Base-by-base conservation (phyloP, 1,284 basidiomycete genomes). In the Fistulina hepatica region DNA sequence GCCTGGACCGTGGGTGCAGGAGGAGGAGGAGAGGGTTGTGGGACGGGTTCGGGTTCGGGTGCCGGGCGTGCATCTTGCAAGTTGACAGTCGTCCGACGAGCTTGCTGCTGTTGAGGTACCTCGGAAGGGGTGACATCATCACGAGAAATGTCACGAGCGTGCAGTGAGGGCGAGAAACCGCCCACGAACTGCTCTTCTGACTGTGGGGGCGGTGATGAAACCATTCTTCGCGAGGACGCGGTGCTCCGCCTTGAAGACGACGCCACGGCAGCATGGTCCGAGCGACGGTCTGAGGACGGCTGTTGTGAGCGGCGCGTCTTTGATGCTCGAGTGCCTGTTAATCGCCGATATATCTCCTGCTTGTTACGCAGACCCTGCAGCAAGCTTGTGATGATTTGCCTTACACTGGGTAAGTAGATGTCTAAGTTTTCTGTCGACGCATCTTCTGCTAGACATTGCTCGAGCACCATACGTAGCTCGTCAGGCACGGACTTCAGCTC, bases 291-390 rank as follows among this genome's bases (percentile, higher is more conserved):
- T 48, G 41, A 68, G 65, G 5, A 16, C 28, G 66, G 62, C 13
- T 69, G 63, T 53, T 70, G 69, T n/a, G 50, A 39, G 12, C 63
- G 55, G 33, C 59, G 56, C 6, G 67, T 63, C 17, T 62, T 65
- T 21, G 75, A 71, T 16, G 73, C 62, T 16, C 69, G 63, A 37
- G 67, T 73, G 32, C 71, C 70, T 4, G 61, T 60, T 41, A 82
- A 71, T 43, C 69, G 67, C 15, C 81, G 73, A 52, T 83, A 84
- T 43, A 81, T 67, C 21, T 83, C 77, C 58, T 98, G 95, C 59
- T 97, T 97, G 41, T 69, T 73, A 45, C 94, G 85, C 19, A 98
- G 69, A 5, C 93, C 95, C 51, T 92, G 88, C 21, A 98, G 62
- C 4, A 98, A 71, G 51, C 77, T 81, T 36, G 92, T 94, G 57